Percentiles rank a stretch among this genome's conserved stretches.
These are phyloP conservation scores for Vaccinium corymbosum DNA, from an alignment of 148 eudicot species.

Conservation along the genomic window DNA sequence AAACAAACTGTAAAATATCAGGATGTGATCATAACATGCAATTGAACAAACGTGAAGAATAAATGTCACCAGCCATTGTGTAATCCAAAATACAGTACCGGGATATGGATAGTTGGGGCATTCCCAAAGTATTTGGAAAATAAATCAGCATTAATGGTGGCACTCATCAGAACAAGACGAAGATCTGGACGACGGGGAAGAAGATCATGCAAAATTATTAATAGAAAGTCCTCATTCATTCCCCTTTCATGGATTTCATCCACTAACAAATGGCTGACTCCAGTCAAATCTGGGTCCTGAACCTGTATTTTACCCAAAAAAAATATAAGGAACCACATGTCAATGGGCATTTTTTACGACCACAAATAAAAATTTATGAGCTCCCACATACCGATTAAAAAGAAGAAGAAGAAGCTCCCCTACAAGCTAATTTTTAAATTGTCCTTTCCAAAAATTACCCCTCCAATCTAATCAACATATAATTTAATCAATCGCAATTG, in stretches of 20 bases:
- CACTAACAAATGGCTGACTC: constrained; percentile 88
- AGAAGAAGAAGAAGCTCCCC: neutral
- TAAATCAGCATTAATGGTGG: constrained; percentile 93
- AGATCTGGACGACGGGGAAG: constrained; percentile 91
- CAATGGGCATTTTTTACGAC: constrained; percentile 9
- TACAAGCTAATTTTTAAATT: neutral
- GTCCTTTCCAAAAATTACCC: neutral
- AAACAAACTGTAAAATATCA: neutral
- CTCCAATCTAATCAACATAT: neutral
- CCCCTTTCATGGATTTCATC: constrained; percentile 99
- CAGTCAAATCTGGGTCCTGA: constrained; percentile 75
- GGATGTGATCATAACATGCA: constrained; percentile 4
- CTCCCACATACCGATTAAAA: neutral
- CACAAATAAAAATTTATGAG: constrained; percentile 14
- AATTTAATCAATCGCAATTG: neutral
- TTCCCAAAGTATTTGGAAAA: constrained; percentile 86
- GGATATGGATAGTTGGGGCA: constrained; percentile 84
- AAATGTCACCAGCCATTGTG: constrained; percentile 11
- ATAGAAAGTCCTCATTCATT: constrained; percentile 93
- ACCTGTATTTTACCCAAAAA: constrained; percentile 44
- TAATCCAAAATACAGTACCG: constrained; percentile 43
- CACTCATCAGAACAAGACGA: constrained; percentile 90
- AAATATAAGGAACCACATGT: constrained; percentile 1
- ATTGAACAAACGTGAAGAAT: neutral
- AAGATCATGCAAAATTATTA: constrained; percentile 80